Base-by-base conservation (phyloP, 2,329 filamentous ascomycete genomes). In the Sarocladium oryzae region DNA sequence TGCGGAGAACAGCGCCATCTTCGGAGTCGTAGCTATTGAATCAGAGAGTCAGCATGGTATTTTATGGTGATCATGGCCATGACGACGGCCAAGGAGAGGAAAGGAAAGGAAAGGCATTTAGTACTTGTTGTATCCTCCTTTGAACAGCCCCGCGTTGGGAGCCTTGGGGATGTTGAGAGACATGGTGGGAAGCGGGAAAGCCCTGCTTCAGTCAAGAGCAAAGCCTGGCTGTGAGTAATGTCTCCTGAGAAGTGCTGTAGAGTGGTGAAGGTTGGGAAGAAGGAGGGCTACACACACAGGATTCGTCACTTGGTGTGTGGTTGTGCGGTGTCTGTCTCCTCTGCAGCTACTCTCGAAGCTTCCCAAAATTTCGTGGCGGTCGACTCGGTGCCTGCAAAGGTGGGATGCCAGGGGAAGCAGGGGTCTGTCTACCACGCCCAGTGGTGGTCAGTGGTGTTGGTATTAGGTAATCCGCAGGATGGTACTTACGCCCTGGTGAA, bases 1-100 rank as follows among this genome's bases (percentile, higher is more conserved):
- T 99, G 66, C 93, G 90, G 58, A 97, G 80, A 60, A 99, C 91
- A 60, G 93, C 95, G 68, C 93, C 93, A 88, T 99, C 93, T 84
- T 99, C 95, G 55, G 92, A 86, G 68, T 97, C 92, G 76, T 99
- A 96, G 80, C 95, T 48, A 20, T n/a, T n/a, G n/a, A n/a, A n/a
- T n/a, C n/a, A n/a, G n/a, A n/a, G n/a, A n/a, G n/a, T n/a, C n/a
- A n/a, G n/a, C n/a, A n/a, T n/a, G n/a, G n/a, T n/a, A n/a, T n/a
- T n/a, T n/a, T n/a, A n/a, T n/a, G n/a, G n/a, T n/a, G n/a, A n/a
- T n/a, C n/a, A n/a, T n/a, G n/a, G n/a, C n/a, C n/a, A 28, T 7
- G 46, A 24, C 18, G 16, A 32, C 48, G 50, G 40, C 51, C 52
- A 55, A 53, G 45, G 51, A 51, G 56, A 51, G 52, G 52, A 51